Evolutionary conservation across 495 filamentous ascomycete genomes (phyloP).

Genomic region (Saxophila tyrrhenica): DNA sequence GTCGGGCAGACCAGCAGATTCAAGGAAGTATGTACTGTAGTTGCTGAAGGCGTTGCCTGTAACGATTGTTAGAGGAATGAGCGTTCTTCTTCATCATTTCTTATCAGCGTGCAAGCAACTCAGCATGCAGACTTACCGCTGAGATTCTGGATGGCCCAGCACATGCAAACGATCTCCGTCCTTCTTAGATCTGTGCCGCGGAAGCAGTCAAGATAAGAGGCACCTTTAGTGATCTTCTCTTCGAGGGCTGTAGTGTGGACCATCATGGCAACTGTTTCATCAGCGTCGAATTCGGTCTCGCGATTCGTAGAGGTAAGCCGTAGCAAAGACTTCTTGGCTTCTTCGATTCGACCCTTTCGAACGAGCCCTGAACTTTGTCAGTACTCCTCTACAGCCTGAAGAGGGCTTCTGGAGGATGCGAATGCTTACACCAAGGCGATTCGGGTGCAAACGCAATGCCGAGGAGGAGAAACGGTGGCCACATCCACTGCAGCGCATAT

Average conservation of each 20-base stretch:
- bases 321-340: conserved; percentile 28
- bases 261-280: conserved; percentile 32
- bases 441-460: conserved; percentile 31
- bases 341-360: conserved; percentile 25
- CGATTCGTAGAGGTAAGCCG: conserved; percentile 25
- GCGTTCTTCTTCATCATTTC: too few species aligned
- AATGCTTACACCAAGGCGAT: conserved; percentile 16
- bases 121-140: too few species aligned
- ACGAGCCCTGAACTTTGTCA: conserved; percentile 23
- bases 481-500: conserved; percentile 35
- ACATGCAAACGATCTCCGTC: conserved; percentile 32
- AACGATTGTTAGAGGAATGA: too few species aligned
- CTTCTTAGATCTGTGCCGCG: conserved; percentile 27
- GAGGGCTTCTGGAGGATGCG: neutral
- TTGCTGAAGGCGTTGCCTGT: conserved; percentile 70
- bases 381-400: neutral
- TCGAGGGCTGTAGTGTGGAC: conserved; percentile 30
- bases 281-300: conserved; percentile 29
- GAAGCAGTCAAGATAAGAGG: conserved; percentile 31
- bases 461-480: conserved; percentile 29
- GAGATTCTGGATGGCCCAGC: conserved; percentile 77
- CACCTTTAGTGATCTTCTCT: conserved; percentile 27
- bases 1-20: conserved; percentile 48
- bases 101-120: too few species aligned
- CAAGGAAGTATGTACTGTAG: conserved; percentile 69